Base-by-base conservation (phyloP, 108 stramenopile genomes). In the Chaetoceros muelleri region DNA sequence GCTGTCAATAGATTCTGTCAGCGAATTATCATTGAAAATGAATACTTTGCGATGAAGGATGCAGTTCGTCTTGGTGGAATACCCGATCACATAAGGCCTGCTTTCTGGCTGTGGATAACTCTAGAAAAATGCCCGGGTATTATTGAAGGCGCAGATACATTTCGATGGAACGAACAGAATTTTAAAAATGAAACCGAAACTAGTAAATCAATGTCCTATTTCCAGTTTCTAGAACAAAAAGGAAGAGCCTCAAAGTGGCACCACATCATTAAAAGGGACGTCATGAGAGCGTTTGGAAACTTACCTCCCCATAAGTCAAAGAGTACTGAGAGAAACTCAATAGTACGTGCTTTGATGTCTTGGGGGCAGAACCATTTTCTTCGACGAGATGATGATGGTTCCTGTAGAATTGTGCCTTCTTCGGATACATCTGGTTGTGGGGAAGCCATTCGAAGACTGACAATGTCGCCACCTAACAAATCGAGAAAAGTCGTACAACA, bases 301-400 rank as follows among this genome's bases (percentile, higher is more conserved):
- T 77, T 92, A 75, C 90, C 90, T 23, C 90, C 90, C 16, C 90
- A 92, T 53, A 92, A 87, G 58, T 82, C 80, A 18, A 82, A 83
- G 10, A 77, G 82, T 24, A 70, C 68, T 5, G 70, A 80, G 19
- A 56, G 78, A 48, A 85, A 92, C 58, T 87, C 86, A 2, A 92
- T 92, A 51, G 86, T 92, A 8, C 64, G 81, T 10, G 90, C 90
- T 17, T 73, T 92, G 21, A 84, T 88, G n/a, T 74, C 83, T 3
- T 92, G 79, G 67, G 89, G 89, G 24, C 70, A 75, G 53, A 79
- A 71, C 46, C 69, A 84, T 53, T 70, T 83, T 2, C 74, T 91
- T 62, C 77, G 70, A 29, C 76, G 75, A 30, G 76, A 76, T 34
- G 68, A 73, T 2, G 72, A 73, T 62, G 81, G 76, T 2, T 23